A percentile compares a stretch with the other conserved stretches of the same genome.
phyloP scores from a whole-genome alignment of 495 filamentous ascomycete species.

The Penicillium goetzii region DNA sequence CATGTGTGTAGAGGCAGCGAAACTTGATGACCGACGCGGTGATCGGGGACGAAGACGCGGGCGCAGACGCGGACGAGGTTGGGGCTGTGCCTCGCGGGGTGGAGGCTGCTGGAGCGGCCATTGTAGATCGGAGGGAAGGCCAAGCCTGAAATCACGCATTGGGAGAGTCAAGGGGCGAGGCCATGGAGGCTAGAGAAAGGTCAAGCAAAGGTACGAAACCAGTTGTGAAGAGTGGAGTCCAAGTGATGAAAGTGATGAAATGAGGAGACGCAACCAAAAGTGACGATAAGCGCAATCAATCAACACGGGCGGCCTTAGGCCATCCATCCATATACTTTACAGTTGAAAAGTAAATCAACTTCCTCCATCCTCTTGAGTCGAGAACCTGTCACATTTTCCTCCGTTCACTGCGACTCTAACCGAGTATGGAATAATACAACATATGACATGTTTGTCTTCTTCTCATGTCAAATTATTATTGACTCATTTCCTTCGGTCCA shows the following conservation, averaged over 20 bases:
- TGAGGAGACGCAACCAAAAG: background rate
- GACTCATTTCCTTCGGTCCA: background rate
- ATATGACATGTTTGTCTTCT: background rate
- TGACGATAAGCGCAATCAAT: background rate
- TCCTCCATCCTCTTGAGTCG: background rate
- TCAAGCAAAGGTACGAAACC: background rate
- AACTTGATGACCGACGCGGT: conserved; percentile 80
- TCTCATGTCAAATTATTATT: background rate
- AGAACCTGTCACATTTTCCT: background rate
- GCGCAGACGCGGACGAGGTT: conserved; percentile 28
- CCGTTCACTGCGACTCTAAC: too few relatives aligned
- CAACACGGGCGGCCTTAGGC: background rate
- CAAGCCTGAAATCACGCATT: conserved; percentile 1
- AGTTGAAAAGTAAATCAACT: background rate
- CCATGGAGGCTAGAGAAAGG: background rate
- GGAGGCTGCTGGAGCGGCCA: conserved; percentile 39
- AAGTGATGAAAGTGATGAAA: background rate
- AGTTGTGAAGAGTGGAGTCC: background rate
- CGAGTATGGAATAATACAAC: background rate
- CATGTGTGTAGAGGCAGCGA: conserved; percentile 82
- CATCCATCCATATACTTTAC: too few relatives aligned
- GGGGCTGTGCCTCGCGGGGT: conserved; percentile 31
- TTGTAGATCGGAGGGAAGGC: conserved; percentile 17
- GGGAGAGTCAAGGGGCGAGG: background rate
- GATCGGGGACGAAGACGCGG: conserved; percentile 51